phyloP scores from a whole-genome alignment of 805 yeast genomes.

The Alloascoidea africana region DNA sequence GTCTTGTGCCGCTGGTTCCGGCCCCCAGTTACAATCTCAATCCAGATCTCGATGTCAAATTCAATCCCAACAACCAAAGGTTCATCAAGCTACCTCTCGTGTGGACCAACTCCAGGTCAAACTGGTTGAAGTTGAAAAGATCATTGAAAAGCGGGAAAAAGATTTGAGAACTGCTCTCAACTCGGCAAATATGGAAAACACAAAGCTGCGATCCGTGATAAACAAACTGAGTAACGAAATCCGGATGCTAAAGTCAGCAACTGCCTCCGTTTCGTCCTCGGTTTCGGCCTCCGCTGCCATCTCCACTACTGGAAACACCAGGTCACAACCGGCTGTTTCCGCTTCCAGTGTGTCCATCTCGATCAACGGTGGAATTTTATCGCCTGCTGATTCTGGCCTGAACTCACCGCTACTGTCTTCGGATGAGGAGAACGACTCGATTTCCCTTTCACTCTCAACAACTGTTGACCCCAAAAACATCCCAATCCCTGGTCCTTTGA shows the following conservation, averaged over 20 bases:
- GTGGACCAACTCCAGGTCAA: not conserved
- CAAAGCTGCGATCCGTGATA: not conserved
- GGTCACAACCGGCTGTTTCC: no score
- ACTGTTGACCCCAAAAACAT: constrained; percentile 1
- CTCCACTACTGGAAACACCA: no score
- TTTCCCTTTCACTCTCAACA: no score
- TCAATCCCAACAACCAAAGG: not conserved
- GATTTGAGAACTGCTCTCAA: not conserved
- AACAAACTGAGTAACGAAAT: not conserved
- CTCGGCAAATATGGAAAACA: not conserved
- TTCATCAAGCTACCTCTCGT: not conserved
- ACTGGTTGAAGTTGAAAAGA: not conserved
- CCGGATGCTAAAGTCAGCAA: not conserved
- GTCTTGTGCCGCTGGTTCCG: no score
- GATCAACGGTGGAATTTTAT: not conserved
- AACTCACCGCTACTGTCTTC: not conserved
- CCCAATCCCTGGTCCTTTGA: not conserved
- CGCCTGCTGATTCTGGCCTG: not conserved
- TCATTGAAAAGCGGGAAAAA: not conserved
- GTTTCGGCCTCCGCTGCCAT: no score
- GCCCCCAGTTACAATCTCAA: not conserved
- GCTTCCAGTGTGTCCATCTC: no score
- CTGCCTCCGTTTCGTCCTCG: no score
- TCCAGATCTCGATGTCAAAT: not conserved
- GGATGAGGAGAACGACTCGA: not conserved